Base-by-base conservation (phyloP, 2,329 filamentous ascomycete species). In the Clonostachys rhizophaga region DNA sequence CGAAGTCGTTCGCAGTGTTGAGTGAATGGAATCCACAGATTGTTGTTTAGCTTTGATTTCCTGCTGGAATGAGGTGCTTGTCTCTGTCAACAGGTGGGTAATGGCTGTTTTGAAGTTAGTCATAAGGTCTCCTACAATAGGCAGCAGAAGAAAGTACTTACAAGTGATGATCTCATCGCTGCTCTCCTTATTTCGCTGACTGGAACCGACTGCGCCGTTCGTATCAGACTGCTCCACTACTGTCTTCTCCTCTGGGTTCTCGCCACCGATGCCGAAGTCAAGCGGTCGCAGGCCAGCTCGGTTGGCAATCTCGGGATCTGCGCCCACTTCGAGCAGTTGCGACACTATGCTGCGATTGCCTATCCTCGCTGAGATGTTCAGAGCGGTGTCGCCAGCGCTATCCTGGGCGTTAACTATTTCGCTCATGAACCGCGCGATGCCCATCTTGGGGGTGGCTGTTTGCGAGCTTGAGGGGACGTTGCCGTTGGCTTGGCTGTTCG, bases 321-420 rank as follows among this genome's bases (percentile, higher is more conserved):
- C 94, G 48, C 92, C 91, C 40, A 99, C 91, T 67, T 99, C 94
- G 11, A 97, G 76, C 34, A 99, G 75, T 62, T 99, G 94, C n/a
- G 91, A 92, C 49, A 97, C 95, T 57, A 99, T 96, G 58, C 90
- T 95, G 47, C 87, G 79, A 62, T 96, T 97, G 18, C 91, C 90
- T 55, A 96, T 95, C 51, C 94, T 80, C 2, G 94, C 91, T 3
- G 92, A 94, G 52, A 97, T 86, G 56, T 96, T 96, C 17, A 99
- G 74, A 0, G 94, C 94, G 0, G 94, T 99, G 60, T 99, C 95
- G 1, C 94, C 94, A 34, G 88, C 87, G 58, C 91, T 91, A 65
- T 99, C 94, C 58, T 92, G 88, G 1, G 91, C 87, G 58, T 99
- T 97, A 50, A 99, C 92, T 64, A 99, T 95, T 61, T 97, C 91